A percentile compares a stretch with the other conserved stretches of the same genome.
These are phyloP conservation scores for Triticum aestivum DNA, from an alignment of 176 grass and related monocot genomes.

Conservation along the genomic window IWGSC_CS_RefSeq_v2.1 NC_057809.1:443950781-443951280, in stretches of 20 bases:
- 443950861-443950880: neutral
- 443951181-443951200: neutral
- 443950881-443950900: neutral
- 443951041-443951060: neutral
- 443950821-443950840: slow-evolving; percentile 83
- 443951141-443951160: neutral
- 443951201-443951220: neutral
- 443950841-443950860: neutral
- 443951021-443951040: neutral
- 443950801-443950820: slow-evolving; percentile 97
- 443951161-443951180: neutral
- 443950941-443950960: neutral
- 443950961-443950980: neutral
- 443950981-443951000: neutral
- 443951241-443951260: neutral
- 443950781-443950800: slow-evolving; percentile 98
- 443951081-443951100: neutral
- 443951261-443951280: neutral
- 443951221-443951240: neutral
- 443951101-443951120: neutral
- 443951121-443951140: neutral
- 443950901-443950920: neutral
- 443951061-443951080: neutral
- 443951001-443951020: neutral
- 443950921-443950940: neutral